These are phyloP conservation scores for Lactifluus hygrophoroides DNA, from an alignment of 768 basidiomycete species.

Conservation along the genomic window DNA sequence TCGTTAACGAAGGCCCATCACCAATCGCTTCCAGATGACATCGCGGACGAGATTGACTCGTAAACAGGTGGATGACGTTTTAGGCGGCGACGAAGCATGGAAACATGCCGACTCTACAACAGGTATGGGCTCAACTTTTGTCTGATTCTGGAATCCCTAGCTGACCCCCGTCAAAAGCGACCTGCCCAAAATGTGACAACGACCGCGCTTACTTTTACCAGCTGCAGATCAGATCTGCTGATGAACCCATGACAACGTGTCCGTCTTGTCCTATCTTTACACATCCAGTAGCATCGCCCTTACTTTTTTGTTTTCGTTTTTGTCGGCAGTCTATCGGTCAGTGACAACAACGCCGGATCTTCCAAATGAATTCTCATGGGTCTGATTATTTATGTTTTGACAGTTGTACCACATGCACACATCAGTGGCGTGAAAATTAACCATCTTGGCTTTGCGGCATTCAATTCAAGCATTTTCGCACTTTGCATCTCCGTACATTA, in stretches of 20 bases:
- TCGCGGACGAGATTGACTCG: constrained; percentile 76
- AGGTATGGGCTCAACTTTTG: constrained; percentile 35
- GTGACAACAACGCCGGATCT: neutral
- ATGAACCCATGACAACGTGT: constrained; percentile 79
- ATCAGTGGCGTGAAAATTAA: constrained; percentile 62
- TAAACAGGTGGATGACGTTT: constrained; percentile 93
- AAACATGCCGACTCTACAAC: constrained; percentile 84
- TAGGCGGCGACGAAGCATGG: constrained; percentile 92
- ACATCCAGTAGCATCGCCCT: neutral
- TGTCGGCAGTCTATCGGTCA: constrained; percentile 45
- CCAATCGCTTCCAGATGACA: constrained; percentile 60
- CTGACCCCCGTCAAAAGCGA: constrained; percentile 24
- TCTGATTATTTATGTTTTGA: neutral
- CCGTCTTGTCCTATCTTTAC: constrained; percentile 20
- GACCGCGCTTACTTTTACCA: constrained; percentile 89
- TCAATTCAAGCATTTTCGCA: neutral
- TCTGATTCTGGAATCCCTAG: neutral
- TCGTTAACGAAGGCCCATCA: neutral
- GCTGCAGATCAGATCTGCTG: constrained; percentile 89
- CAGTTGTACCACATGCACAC: constrained; percentile 54
- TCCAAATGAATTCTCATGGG: neutral
- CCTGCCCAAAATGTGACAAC: constrained; percentile 77
- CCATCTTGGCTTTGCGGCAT: neutral
- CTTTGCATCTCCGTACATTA: neutral
- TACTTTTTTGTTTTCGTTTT: neutral